Conservation (phyloP, 306 rosid genomes). For the Malus asiatica region DNA sequence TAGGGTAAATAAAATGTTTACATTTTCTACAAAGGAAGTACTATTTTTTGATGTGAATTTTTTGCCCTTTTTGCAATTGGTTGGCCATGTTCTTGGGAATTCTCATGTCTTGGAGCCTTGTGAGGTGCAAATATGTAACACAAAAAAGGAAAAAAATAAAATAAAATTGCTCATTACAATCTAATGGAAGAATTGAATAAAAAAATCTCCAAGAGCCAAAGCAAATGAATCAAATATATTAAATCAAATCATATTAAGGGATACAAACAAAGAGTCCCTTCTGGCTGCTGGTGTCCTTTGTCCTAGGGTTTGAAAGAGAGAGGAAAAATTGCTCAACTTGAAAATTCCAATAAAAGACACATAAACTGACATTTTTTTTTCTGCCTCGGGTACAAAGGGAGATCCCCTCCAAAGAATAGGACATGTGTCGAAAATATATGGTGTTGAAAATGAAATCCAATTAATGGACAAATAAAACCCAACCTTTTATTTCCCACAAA, state of each 20-base stretch:
- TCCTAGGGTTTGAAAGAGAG: slow-evolving; percentile 31
- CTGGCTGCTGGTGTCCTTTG: slow-evolving; percentile 18
- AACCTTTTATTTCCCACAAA: not conserved
- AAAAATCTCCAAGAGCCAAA: not conserved
- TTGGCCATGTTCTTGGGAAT: not conserved
- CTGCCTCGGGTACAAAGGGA: slow-evolving; percentile 1
- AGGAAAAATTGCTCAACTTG: slow-evolving; percentile 11
- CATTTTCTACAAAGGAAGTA: not conserved
- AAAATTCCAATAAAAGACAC: slow-evolving; percentile 27
- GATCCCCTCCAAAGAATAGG: not conserved
- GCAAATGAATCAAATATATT: not conserved
- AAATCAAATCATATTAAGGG: slow-evolving; percentile 4
- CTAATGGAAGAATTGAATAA: not conserved
- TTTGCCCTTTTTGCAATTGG: not conserved
- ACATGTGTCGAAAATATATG: not conserved
- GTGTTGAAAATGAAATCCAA: not conserved
- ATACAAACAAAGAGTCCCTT: slow-evolving; percentile 20
- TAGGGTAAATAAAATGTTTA: slow-evolving; percentile 2
- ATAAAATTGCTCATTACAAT: not conserved
- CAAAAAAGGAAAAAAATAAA: not conserved
- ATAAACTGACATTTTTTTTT: slow-evolving; percentile 10
- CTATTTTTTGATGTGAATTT: not conserved
- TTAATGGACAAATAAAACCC: not conserved
- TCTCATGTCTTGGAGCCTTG: not conserved
- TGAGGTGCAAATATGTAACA: not conserved